Conservation (phyloP, 2,329 filamentous ascomycete species). For the Zopfia rhizophila region DNA sequence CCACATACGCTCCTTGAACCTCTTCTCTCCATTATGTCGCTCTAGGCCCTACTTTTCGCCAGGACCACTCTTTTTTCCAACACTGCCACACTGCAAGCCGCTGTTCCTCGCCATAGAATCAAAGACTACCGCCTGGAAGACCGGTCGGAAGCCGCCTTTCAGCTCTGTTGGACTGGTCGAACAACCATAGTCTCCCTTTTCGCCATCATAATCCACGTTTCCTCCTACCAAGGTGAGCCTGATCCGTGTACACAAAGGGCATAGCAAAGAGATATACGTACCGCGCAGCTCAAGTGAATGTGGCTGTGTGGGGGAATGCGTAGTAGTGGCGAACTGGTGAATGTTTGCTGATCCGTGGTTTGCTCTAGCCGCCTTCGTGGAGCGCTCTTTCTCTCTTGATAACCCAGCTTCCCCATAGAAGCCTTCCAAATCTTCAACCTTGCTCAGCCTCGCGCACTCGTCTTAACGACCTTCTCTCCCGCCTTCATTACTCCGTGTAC, state of each 20-base stretch:
- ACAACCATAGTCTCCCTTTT: neutral
- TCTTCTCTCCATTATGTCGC: too few relatives aligned
- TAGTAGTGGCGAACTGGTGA: neutral
- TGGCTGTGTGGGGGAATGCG: conserved; percentile 14
- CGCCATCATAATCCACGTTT: conserved; percentile 1
- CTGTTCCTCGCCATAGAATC: conserved; percentile 8
- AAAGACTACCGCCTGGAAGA: conserved; percentile 4
- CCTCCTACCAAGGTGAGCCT: conserved; percentile 8
- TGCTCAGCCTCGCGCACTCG: conserved; percentile 26
- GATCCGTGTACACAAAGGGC: conserved; percentile 5
- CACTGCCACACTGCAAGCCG: conserved; percentile 21
- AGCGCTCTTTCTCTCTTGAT: neutral
- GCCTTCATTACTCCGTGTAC: conserved; percentile 27
- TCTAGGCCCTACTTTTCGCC: too few relatives aligned
- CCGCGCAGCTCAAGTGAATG: conserved; percentile 3
- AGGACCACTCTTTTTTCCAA: neutral
- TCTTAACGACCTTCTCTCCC: conserved; percentile 13
- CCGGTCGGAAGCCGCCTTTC: conserved; percentile 16
- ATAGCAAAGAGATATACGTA: conserved; percentile 1
- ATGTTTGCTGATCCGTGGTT: conserved; percentile 15
- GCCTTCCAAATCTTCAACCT: neutral
- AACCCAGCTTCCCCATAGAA: neutral
- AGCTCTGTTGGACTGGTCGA: conserved; percentile 13
- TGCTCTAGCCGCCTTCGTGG: conserved; percentile 13
- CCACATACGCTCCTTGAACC: too few relatives aligned